These are phyloP conservation scores for Viola pubescens DNA, from an alignment of 441 rosid species.

Conservation along the genomic window DNA sequence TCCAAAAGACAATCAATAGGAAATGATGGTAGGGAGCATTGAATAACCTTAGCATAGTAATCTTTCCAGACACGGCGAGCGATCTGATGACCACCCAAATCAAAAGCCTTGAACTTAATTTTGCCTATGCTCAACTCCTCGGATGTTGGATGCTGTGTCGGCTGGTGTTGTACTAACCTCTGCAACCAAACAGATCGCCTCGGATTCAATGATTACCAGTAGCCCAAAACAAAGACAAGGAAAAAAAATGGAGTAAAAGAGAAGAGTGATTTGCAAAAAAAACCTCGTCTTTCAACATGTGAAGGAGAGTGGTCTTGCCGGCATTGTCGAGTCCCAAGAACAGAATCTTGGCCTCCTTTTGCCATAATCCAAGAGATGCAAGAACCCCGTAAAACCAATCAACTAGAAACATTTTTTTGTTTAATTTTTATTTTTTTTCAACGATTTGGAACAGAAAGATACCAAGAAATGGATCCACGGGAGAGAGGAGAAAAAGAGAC, in stretches of 20 bases:
- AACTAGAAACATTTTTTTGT: slow-evolving; percentile 48
- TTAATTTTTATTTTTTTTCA: not conserved
- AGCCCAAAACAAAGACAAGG: not conserved
- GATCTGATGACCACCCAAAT: slow-evolving; percentile 94
- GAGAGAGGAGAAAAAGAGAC: not conserved
- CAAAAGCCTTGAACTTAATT: slow-evolving; percentile 87
- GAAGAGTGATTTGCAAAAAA: not conserved
- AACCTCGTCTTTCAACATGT: slow-evolving; percentile 87
- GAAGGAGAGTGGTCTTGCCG: slow-evolving; percentile 86
- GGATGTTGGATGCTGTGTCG: slow-evolving; percentile 85
- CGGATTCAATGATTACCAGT: not conserved
- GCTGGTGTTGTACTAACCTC: slow-evolving; percentile 93
- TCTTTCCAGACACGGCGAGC: slow-evolving; percentile 95
- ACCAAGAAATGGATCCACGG: not conserved
- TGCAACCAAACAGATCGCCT: slow-evolving; percentile 18
- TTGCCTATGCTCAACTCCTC: slow-evolving; percentile 89
- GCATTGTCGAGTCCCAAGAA: slow-evolving; percentile 86
- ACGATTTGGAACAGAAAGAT: not conserved
- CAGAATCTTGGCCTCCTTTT: slow-evolving; percentile 86
- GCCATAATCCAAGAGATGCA: slow-evolving; percentile 79
- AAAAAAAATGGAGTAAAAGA: not conserved
- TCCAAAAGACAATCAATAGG: too few relatives aligned
- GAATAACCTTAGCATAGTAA: slow-evolving; percentile 75
- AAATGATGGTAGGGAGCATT: not conserved
- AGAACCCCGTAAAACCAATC: slow-evolving; percentile 89